Percentiles rank a stretch among this genome's conserved stretches.
These are phyloP conservation scores for Penicillium nordicum DNA, from an alignment of 2,329 filamentous ascomycete genomes.

Conservation along the genomic window DNA sequence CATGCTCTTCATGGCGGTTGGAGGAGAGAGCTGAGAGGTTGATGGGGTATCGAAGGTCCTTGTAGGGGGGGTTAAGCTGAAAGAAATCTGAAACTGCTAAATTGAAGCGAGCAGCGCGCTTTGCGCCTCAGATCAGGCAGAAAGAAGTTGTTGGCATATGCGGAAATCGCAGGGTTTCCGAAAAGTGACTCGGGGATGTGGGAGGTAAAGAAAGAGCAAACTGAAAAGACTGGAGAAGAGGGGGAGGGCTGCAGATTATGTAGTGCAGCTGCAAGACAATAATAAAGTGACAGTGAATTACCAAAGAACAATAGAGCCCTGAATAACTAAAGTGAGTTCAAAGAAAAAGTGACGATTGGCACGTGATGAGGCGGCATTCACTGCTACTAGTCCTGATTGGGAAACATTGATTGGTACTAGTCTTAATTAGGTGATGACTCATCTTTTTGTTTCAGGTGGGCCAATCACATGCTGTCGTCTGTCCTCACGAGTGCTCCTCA, in stretches of 20 bases:
- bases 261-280: slow-evolving; percentile 11
- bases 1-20: slow-evolving; percentile 30
- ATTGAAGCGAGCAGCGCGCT: slow-evolving; percentile 20
- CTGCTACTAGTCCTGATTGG: not conserved
- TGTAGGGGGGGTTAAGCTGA: not conserved
- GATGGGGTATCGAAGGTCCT: not conserved
- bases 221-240: not conserved
- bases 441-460: not conserved
- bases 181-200: not conserved
- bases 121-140: slow-evolving; percentile 26
- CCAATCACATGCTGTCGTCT: slow-evolving; percentile 33
- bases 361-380: slow-evolving; percentile 17
- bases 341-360: slow-evolving; percentile 34
- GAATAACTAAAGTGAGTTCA: slow-evolving; percentile 8
- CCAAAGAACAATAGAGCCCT: slow-evolving; percentile 9
- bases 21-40: not conserved
- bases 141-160: slow-evolving; percentile 23
- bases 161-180: not conserved
- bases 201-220: not conserved
- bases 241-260: slow-evolving; percentile 4
- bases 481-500: slow-evolving; percentile 27
- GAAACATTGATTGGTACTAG: not conserved
- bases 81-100: slow-evolving; percentile 1
- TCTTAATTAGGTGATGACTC: slow-evolving; percentile 9
- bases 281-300: slow-evolving; percentile 4